phyloP scores from a whole-genome alignment of 768 basidiomycete genomes.

The Mycena latifolia region DNA sequence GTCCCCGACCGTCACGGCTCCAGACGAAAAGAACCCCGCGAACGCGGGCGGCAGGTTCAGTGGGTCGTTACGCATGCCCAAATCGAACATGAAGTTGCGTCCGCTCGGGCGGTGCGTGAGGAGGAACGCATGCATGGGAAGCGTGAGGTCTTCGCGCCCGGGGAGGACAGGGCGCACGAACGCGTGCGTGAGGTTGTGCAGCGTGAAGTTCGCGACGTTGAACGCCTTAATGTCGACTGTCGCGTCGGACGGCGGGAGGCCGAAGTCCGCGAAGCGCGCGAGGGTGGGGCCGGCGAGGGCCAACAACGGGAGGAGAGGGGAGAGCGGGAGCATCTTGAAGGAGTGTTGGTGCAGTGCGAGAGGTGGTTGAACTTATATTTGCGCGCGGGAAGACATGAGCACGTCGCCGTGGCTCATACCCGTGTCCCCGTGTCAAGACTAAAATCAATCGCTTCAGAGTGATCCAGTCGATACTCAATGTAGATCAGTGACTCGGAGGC shows the following conservation, averaged over 20 bases:
- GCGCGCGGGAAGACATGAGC: too few species aligned
- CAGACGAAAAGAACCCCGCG: conserved; percentile 20
- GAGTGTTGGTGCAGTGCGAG: too few species aligned
- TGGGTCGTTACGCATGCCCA: conserved; percentile 33
- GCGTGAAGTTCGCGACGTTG: conserved; percentile 30
- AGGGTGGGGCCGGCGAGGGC: not conserved
- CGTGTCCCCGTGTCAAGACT: too few species aligned
- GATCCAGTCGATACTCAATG: too few species aligned
- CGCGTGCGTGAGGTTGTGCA: conserved; percentile 25
- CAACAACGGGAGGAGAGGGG: not conserved
- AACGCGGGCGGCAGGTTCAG: conserved; percentile 27
- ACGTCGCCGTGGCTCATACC: too few species aligned
- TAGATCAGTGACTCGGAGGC: too few species aligned
- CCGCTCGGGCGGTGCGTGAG: conserved; percentile 24
- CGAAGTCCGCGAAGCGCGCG: conserved; percentile 27
- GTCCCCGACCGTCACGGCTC: conserved; percentile 13
- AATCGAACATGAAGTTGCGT: conserved; percentile 31
- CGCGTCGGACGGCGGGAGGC: conserved; percentile 18
- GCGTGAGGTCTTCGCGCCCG: conserved; percentile 22
- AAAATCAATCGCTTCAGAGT: too few species aligned
- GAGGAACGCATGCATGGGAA: conserved; percentile 30
- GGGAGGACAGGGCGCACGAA: conserved; percentile 29
- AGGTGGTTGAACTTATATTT: too few species aligned
- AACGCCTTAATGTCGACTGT: conserved; percentile 26
- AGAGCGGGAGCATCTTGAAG: not conserved